These are phyloP conservation scores for Brassica juncea DNA, from an alignment of 345 rosid species.

Conservation along the genomic window DNA sequence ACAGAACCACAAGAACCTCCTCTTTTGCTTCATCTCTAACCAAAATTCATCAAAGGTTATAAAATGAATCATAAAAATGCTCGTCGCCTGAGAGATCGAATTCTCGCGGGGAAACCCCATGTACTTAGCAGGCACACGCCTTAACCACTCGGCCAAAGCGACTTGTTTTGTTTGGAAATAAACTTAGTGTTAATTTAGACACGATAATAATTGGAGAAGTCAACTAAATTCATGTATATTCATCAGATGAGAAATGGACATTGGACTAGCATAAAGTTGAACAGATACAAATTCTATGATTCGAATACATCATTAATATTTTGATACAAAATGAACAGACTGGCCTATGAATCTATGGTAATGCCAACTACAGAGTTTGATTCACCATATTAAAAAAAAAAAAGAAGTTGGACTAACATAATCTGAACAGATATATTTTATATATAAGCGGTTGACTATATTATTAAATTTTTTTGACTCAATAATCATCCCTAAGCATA, in stretches of 20 bases:
- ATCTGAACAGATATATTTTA: background rate
- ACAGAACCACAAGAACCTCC: background rate
- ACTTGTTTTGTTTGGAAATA: background rate
- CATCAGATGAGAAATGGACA: background rate
- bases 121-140: constrained; percentile 74
- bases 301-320: background rate
- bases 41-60: background rate
- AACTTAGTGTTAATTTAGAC: background rate
- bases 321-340: background rate
- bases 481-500: background rate
- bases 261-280: background rate
- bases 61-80: background rate
- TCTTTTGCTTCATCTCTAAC: background rate
- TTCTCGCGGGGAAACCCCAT: constrained; percentile 76
- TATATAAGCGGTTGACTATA: background rate
- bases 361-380: background rate
- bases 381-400: background rate
- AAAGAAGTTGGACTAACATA: background rate
- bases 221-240: background rate
- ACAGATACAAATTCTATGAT: background rate
- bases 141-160: constrained; percentile 68
- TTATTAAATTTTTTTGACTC: background rate
- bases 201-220: background rate
- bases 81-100: constrained; percentile 82
- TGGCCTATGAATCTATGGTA: background rate